Evolutionary conservation across 202 grass and related monocot genomes (phyloP).

Genomic region (Panicum virgatum): DNA sequence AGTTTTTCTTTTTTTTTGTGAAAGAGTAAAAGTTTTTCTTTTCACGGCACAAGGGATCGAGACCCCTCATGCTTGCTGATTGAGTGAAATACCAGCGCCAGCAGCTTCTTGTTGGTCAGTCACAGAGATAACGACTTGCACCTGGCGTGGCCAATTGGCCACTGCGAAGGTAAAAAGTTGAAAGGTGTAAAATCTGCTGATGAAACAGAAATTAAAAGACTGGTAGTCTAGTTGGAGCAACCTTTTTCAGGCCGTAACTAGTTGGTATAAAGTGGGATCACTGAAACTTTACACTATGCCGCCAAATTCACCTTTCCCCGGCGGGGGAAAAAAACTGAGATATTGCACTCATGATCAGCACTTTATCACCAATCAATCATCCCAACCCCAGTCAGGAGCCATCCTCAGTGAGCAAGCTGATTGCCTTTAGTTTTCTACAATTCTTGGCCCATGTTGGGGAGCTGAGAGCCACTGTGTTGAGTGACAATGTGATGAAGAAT

Average conservation of each 20-base stretch:
- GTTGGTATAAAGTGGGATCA: constrained; percentile 10
- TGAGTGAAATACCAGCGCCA: background rate
- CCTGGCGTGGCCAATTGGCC: background rate
- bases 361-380: constrained; percentile 39
- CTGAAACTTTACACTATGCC: constrained; percentile 23
- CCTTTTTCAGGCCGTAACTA: background rate
- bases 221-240: background rate
- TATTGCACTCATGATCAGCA: constrained; percentile 25
- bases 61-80: background rate
- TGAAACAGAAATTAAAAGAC: background rate
- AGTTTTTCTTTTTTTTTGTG: too few species aligned
- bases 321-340: background rate
- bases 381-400: constrained; percentile 8
- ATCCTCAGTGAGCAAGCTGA: background rate
- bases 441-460: background rate
- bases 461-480: background rate
- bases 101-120: background rate
- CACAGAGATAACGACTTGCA: background rate
- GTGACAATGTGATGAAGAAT: background rate
- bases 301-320: constrained; percentile 19
- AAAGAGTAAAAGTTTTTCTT: background rate
- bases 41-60: background rate
- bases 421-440: background rate
- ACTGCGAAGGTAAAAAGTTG: background rate
- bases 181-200: background rate